A percentile compares a stretch with the other conserved stretches of the same genome.
Evolutionary conservation across 768 basidiomycete species (phyloP).

Genomic region (Boletus pseudo-olivaceus): DNA sequence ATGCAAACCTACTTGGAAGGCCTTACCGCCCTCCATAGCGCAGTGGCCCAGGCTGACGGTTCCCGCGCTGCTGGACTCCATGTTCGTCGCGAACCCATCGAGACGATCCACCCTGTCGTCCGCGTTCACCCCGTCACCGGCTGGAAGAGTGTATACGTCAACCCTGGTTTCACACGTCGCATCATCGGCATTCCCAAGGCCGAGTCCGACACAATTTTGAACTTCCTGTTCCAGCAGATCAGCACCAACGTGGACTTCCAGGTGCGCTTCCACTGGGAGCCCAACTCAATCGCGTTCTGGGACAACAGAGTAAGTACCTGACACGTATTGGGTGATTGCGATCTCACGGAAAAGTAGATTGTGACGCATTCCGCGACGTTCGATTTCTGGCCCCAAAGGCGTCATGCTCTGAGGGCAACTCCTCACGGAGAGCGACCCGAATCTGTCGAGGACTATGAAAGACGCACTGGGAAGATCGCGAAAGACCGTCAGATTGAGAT

Average conservation of each 20-base stretch:
- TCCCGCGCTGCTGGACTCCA: constrained; percentile 64
- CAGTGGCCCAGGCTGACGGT: constrained; percentile 73
- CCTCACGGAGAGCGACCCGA: constrained; percentile 76
- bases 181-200: constrained; percentile 78
- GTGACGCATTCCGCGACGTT: constrained; percentile 79
- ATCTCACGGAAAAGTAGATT: constrained; percentile 38
- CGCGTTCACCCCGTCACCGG: constrained; percentile 83
- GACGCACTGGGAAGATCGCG: constrained; percentile 58
- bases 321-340: background rate
- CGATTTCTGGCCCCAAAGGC: constrained; percentile 74
- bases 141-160: constrained; percentile 81
- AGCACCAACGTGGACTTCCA: constrained; percentile 69
- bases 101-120: constrained; percentile 75
- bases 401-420: constrained; percentile 78
- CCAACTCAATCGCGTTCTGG: constrained; percentile 80
- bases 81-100: constrained; percentile 66
- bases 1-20: constrained; percentile 77
- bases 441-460: constrained; percentile 72
- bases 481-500: constrained; percentile 72
- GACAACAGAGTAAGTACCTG: constrained; percentile 63
- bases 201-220: constrained; percentile 72
- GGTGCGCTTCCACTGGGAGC: constrained; percentile 74
- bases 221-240: constrained; percentile 69
- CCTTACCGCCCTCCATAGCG: constrained; percentile 71
- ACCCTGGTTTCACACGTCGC: constrained; percentile 78